Evolutionary conservation across 2,329 filamentous ascomycete species (phyloP).

Genomic region (Aspergillus ibericus): DNA sequence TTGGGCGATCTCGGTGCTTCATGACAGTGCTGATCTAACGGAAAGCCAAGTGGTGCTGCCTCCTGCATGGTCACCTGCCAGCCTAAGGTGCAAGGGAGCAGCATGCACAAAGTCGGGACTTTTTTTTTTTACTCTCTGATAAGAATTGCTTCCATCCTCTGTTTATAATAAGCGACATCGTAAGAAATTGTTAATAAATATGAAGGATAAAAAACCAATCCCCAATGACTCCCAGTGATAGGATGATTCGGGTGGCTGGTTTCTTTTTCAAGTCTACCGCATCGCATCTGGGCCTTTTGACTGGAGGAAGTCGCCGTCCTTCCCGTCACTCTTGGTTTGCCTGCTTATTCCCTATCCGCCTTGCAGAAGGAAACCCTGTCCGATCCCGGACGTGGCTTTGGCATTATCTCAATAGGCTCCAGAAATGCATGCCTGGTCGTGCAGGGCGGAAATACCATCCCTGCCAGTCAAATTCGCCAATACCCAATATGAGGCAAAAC

Average conservation of each 20-base stretch:
- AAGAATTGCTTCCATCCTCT: no score
- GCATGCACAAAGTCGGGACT: neutral
- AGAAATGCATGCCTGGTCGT: neutral
- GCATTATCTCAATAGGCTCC: neutral
- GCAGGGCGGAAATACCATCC: neutral
- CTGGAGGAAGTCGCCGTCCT: neutral
- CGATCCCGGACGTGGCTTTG: neutral
- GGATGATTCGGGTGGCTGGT: no score
- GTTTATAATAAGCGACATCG: neutral
- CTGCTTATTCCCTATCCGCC: neutral
- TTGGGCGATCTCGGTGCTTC: neutral
- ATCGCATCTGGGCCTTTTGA: neutral
- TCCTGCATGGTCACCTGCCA: slow-evolving; percentile 6
- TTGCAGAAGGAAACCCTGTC: neutral
- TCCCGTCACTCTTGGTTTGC: neutral
- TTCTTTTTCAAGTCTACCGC: neutral
- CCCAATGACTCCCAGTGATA: no score
- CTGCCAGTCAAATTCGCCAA: neutral
- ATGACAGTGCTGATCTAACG: slow-evolving; percentile 4
- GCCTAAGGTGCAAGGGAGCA: neutral
- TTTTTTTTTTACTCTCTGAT: no score
- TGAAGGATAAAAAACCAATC: no score
- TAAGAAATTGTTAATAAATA: neutral
- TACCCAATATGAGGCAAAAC: neutral
- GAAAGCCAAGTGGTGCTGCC: neutral